Evolutionary conservation across 1,139 yeast species (phyloP).

Genomic region (Suhomyces guaymorum): DNA sequence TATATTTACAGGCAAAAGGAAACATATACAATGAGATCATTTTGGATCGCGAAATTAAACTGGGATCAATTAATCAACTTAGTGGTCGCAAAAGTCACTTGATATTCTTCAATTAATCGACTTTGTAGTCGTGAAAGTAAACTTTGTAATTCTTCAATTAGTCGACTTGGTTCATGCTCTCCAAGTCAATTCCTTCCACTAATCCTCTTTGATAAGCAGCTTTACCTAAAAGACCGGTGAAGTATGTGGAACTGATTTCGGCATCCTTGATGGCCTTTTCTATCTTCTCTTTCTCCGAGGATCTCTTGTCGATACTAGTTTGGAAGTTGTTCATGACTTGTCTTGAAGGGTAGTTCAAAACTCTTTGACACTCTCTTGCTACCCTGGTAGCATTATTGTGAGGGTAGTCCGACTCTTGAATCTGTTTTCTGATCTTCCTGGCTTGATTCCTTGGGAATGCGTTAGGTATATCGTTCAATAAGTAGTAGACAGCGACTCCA

Average conservation of each 20-base stretch:
- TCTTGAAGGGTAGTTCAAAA: slow-evolving; percentile 76
- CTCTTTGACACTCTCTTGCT: slow-evolving; percentile 79
- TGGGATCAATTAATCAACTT: no score
- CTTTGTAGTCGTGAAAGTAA: neutral
- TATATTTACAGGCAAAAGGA: slow-evolving; percentile 6
- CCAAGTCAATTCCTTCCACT: slow-evolving; percentile 56
- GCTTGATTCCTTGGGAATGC: slow-evolving; percentile 87
- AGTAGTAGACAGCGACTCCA: slow-evolving; percentile 62
- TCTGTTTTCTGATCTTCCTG: slow-evolving; percentile 61
- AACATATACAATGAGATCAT: no score
- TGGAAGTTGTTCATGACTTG: slow-evolving; percentile 83
- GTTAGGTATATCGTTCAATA: slow-evolving; percentile 79
- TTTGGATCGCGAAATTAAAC: no score
- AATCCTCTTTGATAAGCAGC: slow-evolving; percentile 47
- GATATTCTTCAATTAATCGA: no score
- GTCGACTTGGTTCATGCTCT: slow-evolving; percentile 49
- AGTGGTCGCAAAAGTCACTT: no score
- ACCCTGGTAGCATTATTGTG: slow-evolving; percentile 77
- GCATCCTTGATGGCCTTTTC: slow-evolving; percentile 58
- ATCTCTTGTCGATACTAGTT: slow-evolving; percentile 61
- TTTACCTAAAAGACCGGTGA: slow-evolving; percentile 52
- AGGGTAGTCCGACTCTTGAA: slow-evolving; percentile 70
- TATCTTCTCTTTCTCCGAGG: slow-evolving; percentile 58
- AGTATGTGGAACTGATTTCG: slow-evolving; percentile 59
- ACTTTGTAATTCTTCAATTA: no score